phyloP scores from a whole-genome alignment of 2,329 filamentous ascomycete species.

The Aspergillus sp. region DNA sequence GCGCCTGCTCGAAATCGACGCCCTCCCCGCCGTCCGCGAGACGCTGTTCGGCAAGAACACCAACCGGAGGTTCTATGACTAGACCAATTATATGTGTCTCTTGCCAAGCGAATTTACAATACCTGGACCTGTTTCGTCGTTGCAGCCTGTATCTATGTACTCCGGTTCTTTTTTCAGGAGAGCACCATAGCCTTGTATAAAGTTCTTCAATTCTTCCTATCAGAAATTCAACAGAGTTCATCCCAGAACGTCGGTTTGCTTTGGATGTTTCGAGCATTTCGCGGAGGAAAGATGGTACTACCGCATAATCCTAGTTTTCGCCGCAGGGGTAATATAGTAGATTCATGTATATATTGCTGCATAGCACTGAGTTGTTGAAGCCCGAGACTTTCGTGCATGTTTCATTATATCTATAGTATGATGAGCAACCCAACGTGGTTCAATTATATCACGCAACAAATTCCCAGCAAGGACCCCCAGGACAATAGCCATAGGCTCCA shows the following conservation, averaged over 20 bases:
- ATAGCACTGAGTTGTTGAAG: not conserved
- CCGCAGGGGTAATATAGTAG: no score
- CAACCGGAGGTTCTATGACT: constrained; percentile 95
- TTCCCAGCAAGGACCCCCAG: not conserved
- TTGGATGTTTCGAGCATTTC: not conserved
- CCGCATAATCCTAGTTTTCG: no score
- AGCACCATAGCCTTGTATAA: constrained; percentile 23
- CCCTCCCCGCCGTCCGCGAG: constrained; percentile 79
- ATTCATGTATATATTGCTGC: no score
- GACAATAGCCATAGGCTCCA: not conserved
- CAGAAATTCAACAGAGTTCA: not conserved
- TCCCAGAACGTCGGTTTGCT: not conserved
- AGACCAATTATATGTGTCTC: constrained; percentile 38
- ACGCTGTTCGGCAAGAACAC: constrained; percentile 91
- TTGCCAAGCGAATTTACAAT: constrained; percentile 6
- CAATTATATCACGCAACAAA: not conserved
- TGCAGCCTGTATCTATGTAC: constrained; percentile 23
- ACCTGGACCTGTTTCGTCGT: constrained; percentile 9
- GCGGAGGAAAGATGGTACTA: no score
- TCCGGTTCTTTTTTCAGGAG: constrained; percentile 14
- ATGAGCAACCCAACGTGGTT: not conserved
- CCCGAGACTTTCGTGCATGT: not conserved
- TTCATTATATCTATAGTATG: not conserved
- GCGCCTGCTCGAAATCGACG: constrained; percentile 78
- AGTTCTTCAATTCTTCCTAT: constrained; percentile 7